Conservation (phyloP, 225 moss, liverwort and hornwort genomes). For the Neckera pumila region DNA sequence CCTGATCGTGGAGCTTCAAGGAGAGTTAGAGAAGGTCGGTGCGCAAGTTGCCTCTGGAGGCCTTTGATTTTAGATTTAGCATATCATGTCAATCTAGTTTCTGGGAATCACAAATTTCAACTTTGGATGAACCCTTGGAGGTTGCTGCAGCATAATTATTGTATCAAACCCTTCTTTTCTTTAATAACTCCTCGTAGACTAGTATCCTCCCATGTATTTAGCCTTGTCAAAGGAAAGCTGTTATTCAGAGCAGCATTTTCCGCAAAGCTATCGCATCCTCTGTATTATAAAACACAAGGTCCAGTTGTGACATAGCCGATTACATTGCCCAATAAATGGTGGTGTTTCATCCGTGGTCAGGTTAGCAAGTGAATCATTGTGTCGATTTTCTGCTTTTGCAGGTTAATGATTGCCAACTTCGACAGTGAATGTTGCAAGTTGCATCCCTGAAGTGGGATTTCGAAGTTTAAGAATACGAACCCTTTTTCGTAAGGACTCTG, state of each 20-base stretch:
- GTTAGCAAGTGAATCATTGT: not conserved
- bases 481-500: not conserved
- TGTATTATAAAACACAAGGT: not conserved
- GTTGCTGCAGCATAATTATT: not conserved
- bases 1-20: slow-evolving; percentile 52
- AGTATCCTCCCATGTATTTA: not conserved
- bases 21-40: slow-evolving; percentile 56
- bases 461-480: not conserved
- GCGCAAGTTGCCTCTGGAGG: slow-evolving; percentile 43
- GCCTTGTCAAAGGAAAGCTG: not conserved
- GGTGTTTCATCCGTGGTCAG: not conserved
- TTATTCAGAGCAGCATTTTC: slow-evolving; percentile 1
- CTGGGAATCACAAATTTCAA: not conserved
- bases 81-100: not conserved
- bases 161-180: not conserved
- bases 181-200: not conserved
- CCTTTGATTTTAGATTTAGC: slow-evolving; percentile 4
- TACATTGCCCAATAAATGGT: not conserved
- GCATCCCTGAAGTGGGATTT: not conserved
- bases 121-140: not conserved
- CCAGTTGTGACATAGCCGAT: not conserved
- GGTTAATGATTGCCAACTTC: not conserved
- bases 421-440: slow-evolving; percentile 2
- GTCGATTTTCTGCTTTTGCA: slow-evolving; percentile 14
- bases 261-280: not conserved